Percentiles rank a stretch among this genome's conserved stretches.
phyloP scores from a whole-genome alignment of 352 stramenopile genomes.

The Globisporangium cystogenes region DNA sequence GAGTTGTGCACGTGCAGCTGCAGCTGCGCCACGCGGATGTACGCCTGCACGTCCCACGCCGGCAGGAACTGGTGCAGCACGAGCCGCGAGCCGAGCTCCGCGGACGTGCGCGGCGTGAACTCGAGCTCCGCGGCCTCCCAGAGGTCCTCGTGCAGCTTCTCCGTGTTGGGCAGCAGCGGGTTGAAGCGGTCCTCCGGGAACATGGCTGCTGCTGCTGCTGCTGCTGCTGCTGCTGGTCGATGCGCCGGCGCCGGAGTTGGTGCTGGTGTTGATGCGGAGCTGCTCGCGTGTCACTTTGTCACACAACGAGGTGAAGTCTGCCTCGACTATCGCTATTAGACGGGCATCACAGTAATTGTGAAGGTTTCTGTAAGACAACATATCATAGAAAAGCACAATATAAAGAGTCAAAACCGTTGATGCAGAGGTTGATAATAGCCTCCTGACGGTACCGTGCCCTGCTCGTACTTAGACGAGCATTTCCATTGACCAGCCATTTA shows the following conservation, averaged over 20 bases:
- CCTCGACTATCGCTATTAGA: too few relatives aligned
- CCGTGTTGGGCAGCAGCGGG: constrained; percentile 60
- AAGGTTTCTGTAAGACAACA: too few relatives aligned
- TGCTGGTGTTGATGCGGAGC: too few relatives aligned
- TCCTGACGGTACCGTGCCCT: too few relatives aligned
- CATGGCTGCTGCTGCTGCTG: constrained; percentile 23
- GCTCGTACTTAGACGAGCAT: too few relatives aligned
- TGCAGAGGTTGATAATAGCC: too few relatives aligned
- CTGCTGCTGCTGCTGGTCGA: not conserved
- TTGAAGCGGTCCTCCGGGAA: constrained; percentile 82
- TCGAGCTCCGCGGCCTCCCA: constrained; percentile 39
- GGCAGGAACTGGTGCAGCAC: constrained; percentile 84
- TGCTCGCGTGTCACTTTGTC: not conserved
- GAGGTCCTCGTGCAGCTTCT: constrained; percentile 68
- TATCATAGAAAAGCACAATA: too few relatives aligned
- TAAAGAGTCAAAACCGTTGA: too few relatives aligned
- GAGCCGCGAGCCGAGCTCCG: constrained; percentile 59
- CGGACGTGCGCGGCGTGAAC: constrained; percentile 58
- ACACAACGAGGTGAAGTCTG: too few relatives aligned
- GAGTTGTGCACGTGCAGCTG: constrained; percentile 83
- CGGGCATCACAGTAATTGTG: too few relatives aligned
- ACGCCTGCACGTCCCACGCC: constrained; percentile 81
- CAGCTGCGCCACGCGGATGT: constrained; percentile 72
- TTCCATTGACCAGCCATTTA: too few relatives aligned
- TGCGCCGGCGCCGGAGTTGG: too few relatives aligned